Evolutionary conservation across 2,329 filamentous ascomycete species (phyloP).

Genomic region (Calonectria ilicicola): DNA sequence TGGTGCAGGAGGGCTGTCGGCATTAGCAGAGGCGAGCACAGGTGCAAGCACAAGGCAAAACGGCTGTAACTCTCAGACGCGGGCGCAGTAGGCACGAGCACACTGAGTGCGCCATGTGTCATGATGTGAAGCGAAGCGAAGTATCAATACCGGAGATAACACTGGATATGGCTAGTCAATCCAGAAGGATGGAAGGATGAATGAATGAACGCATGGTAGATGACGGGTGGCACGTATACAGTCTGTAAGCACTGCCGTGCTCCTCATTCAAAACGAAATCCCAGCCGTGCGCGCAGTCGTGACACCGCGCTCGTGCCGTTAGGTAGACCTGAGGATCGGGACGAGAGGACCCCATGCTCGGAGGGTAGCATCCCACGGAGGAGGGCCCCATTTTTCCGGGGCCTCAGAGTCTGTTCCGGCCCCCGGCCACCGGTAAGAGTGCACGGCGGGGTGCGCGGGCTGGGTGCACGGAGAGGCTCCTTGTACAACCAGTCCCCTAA

Average conservation of each 20-base stretch:
- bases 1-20: slow-evolving; percentile 1
- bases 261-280: slow-evolving; percentile 5
- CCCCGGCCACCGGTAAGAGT: slow-evolving; percentile 17
- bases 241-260: slow-evolving; percentile 7
- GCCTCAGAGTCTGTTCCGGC: slow-evolving; percentile 9
- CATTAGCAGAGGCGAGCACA: slow-evolving; percentile 2
- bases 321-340: not conserved
- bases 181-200: not conserved
- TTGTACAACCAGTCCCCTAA: not conserved
- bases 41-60: slow-evolving; percentile 2
- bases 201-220: not conserved
- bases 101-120: not conserved
- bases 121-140: slow-evolving; percentile 16
- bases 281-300: slow-evolving; percentile 11
- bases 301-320: slow-evolving; percentile 16
- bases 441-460: not conserved
- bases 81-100: slow-evolving; percentile 4
- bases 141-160: slow-evolving; percentile 1
- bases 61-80: slow-evolving; percentile 8
- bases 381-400: slow-evolving; percentile 20
- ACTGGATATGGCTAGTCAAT: not conserved
- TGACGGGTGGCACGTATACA: slow-evolving; percentile 8
- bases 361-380: slow-evolving; percentile 10
- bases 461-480: not conserved
- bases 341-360: slow-evolving; percentile 9